These are phyloP conservation scores for Vaccinium myrtillus DNA, from an alignment of 148 eudicot species.

Conservation along the genomic window DNA sequence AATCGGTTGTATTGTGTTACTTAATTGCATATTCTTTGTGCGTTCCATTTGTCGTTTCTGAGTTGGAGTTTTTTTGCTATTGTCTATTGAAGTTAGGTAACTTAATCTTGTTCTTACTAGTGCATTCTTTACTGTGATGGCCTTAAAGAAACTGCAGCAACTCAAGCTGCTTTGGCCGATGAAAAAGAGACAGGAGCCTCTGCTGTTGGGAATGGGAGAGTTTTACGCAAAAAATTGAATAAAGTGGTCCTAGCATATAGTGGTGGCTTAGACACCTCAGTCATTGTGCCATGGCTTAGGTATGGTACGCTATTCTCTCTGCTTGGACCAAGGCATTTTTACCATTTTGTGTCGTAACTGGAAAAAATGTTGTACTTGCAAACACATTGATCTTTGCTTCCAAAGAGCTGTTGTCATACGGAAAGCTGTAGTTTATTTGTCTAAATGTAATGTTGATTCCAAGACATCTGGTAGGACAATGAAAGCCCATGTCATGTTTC, in stretches of 20 bases:
- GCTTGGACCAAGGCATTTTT: not conserved
- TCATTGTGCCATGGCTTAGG: constrained; percentile 99
- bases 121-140: constrained; percentile 1
- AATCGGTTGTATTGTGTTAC: not conserved
- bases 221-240: constrained; percentile 68
- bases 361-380: not conserved
- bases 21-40: constrained; percentile 1
- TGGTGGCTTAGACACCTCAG: constrained; percentile 98
- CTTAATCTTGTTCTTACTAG: not conserved
- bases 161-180: constrained; percentile 54
- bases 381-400: not conserved
- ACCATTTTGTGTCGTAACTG: not conserved
- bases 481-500: not conserved
- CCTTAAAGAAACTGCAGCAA: constrained; percentile 33
- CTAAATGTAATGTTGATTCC: not conserved
- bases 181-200: constrained; percentile 49
- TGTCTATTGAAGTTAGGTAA: not conserved
- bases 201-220: constrained; percentile 32
- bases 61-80: not conserved
- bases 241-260: constrained; percentile 97
- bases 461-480: not conserved
- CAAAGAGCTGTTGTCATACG: not conserved
- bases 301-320: constrained; percentile 42
- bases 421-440: not conserved
- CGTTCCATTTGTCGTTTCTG: not conserved